Base-by-base conservation (phyloP, 2,329 filamentous ascomycete genomes). In the Fusarium nelsonii region DNA sequence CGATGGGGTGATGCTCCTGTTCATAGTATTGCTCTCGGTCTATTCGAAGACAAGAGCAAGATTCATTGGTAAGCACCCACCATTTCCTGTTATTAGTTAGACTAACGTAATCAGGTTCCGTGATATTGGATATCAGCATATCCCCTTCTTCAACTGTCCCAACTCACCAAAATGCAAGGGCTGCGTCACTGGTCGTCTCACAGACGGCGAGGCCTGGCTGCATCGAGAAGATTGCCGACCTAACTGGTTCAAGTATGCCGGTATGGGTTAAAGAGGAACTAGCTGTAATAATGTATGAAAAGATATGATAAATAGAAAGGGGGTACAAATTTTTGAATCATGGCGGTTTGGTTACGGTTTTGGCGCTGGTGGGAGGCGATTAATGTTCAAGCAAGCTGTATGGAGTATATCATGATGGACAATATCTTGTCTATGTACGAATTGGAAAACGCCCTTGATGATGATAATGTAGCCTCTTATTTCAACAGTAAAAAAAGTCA, bases 61-160 rank as follows among this genome's bases (percentile, higher is more conserved):
- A 92, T 99, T 65, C 95, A 98, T 80, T 98, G 94, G 94, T 97
- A 82, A 66, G 90, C 9, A 49, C 23, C n/a, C 28, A 6, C 12
- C 9, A 8, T 48, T 40, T 8, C 44, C 40, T 8, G 18, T 6
- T 14, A 46, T 8, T 16, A n/a, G 53, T 10, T 33, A n/a, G 11
- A 28, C 40, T 58, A 32, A 46, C 60, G 12, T 62, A 50, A 57
- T 16, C 32, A 97, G 94, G 94, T 99, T 99, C 90, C 94, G 95
- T 55, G 96, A 99, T 78, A 98, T 99, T 72, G 96, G 96, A 60
- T 99, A 99, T 82, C 94, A 97, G 76, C 96, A 99, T 74, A 94
- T 98, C 55, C 96, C 96, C 45, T 99, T 97, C 83, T 97, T 97
- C 86, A 99, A 99, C 83, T 99, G 96, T 78, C 96, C 96, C 67